phyloP scores from a whole-genome alignment of 1,284 basidiomycete species.

The Ganoderma lingzhi region DNA sequence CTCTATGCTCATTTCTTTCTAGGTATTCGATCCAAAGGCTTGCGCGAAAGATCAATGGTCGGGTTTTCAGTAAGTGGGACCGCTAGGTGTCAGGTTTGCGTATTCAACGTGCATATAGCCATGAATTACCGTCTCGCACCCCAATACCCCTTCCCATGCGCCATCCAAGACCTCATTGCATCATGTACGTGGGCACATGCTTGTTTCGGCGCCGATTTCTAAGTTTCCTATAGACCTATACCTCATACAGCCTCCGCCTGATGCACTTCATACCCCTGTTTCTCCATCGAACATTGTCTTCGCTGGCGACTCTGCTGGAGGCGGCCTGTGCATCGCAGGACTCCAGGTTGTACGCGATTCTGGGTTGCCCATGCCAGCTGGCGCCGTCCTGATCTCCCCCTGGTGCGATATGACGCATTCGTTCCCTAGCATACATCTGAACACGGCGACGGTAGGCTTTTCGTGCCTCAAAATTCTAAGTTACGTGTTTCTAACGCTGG shows the following conservation, averaged over 20 bases:
- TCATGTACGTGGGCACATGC: conserved; percentile 62
- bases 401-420: conserved; percentile 97
- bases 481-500: neutral
- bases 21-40: conserved; percentile 87
- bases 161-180: conserved; percentile 87
- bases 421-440: conserved; percentile 88
- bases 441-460: conserved; percentile 78
- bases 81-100: neutral
- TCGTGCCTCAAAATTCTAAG: neutral
- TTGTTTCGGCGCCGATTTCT: conserved; percentile 3
- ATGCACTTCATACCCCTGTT: conserved; percentile 78
- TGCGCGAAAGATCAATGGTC: conserved; percentile 90
- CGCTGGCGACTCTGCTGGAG: conserved; percentile 95
- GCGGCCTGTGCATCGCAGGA: conserved; percentile 85
- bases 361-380: conserved; percentile 85
- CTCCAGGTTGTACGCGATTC: conserved; percentile 93
- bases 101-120: conserved; percentile 51
- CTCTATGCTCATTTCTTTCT: conserved; percentile 30
- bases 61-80: conserved; percentile 74
- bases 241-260: conserved; percentile 71
- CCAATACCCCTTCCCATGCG: conserved; percentile 97
- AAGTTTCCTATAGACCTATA: conserved; percentile 63
- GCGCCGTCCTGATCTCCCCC: conserved; percentile 86
- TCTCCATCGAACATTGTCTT: conserved; percentile 86
- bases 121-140: conserved; percentile 92